Percentiles rank a stretch among this genome's conserved stretches.
Conservation (phyloP, 306 rosid genomes). For the Citrullus amarus region DNA sequence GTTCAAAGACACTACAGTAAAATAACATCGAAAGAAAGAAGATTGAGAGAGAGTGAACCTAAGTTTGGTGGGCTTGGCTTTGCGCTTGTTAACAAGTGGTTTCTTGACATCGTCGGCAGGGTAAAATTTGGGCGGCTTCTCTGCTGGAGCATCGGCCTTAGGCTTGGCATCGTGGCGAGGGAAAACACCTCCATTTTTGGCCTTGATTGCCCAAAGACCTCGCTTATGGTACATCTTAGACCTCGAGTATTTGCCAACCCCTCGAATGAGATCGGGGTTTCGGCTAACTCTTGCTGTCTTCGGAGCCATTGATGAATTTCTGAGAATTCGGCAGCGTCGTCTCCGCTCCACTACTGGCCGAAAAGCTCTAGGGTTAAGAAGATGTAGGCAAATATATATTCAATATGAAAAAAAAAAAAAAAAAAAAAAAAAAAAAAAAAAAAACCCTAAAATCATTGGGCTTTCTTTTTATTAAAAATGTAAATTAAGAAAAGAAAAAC, state of each 20-base stretch:
- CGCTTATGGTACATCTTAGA: constrained; percentile 55
- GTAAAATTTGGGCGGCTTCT: constrained; percentile 34
- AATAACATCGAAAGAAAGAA: not conserved
- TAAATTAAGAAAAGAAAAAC: no score
- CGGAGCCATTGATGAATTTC: constrained; percentile 32
- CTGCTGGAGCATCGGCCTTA: constrained; percentile 14
- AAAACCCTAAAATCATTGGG: no score
- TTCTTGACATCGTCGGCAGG: constrained; percentile 40
- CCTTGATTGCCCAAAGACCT: constrained; percentile 62
- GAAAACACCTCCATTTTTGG: constrained; percentile 47
- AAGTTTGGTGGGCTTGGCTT: constrained; percentile 37
- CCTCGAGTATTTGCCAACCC: constrained; percentile 41
- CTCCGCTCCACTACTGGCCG: not conserved
- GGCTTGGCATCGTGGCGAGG: constrained; percentile 46
- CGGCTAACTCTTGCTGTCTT: constrained; percentile 24
- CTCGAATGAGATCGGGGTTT: constrained; percentile 48
- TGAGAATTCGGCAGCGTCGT: not conserved
- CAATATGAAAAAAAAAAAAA: no score
- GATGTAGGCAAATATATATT: no score
- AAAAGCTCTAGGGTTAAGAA: not conserved
- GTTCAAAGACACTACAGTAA: not conserved
- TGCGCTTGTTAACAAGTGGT: constrained; percentile 36
- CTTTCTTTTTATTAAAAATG: no score
- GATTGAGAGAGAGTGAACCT: constrained; percentile 16
- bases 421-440: no score